These are phyloP conservation scores for Lepidium africanum DNA, from an alignment of 345 rosid species.

Conservation along the genomic window DNA sequence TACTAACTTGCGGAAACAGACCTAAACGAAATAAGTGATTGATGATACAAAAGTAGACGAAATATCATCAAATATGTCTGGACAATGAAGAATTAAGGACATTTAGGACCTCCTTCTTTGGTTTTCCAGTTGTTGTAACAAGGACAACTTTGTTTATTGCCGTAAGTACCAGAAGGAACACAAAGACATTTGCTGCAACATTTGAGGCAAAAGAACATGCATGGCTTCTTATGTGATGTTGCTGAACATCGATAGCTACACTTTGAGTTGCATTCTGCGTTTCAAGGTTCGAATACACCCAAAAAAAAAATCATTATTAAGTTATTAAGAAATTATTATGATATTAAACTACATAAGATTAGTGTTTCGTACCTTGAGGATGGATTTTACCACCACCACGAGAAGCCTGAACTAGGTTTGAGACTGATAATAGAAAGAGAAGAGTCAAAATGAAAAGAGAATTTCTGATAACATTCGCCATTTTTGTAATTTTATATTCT, in stretches of 20 bases:
- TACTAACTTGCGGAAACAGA: not conserved
- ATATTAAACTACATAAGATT: not conserved
- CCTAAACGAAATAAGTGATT: not conserved
- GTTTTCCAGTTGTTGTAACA: constrained; percentile 75
- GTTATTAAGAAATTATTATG: not conserved
- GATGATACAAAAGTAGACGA: not conserved
- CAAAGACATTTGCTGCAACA: constrained; percentile 61
- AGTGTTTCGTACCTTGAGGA: constrained; percentile 14
- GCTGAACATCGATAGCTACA: constrained; percentile 26
- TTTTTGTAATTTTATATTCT: not conserved
- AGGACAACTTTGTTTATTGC: constrained; percentile 61
- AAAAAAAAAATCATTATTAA: not conserved
- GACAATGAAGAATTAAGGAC: constrained; percentile 28
- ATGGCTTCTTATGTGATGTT: constrained; percentile 43
- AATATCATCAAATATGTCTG: not conserved
- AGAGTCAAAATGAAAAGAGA: constrained; percentile 4
- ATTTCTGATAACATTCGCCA: constrained; percentile 4
- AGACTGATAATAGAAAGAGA: constrained; percentile 10
- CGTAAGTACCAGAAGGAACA: constrained; percentile 72
- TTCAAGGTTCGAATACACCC: not conserved
- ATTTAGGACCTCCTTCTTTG: constrained; percentile 62
- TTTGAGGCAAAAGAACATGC: constrained; percentile 59
- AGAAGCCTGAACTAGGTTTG: constrained; percentile 18
- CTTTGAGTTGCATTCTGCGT: constrained; percentile 18
- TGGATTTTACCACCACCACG: constrained; percentile 21